A percentile compares a stretch with the other conserved stretches of the same genome.
These are phyloP conservation scores for Symbiotaphrina buchneri DNA, from an alignment of 495 filamentous ascomycete genomes.

Conservation along the genomic window DNA sequence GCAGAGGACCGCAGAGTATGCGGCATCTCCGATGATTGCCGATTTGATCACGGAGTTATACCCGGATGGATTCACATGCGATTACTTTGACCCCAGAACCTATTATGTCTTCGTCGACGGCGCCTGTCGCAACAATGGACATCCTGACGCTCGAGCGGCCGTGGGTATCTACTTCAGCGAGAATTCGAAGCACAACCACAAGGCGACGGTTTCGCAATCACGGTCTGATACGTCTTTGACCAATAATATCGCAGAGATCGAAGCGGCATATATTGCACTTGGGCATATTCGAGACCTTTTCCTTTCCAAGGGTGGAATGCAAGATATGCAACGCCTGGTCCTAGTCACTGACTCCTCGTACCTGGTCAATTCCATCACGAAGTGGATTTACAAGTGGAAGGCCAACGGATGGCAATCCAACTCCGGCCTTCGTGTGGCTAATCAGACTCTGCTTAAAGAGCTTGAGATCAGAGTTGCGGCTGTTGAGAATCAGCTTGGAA, in stretches of 20 bases:
- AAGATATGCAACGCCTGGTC: neutral
- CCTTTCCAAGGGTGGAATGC: neutral
- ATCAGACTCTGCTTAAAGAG: neutral
- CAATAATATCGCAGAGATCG: neutral
- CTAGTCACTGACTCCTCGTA: neutral
- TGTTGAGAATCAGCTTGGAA: neutral
- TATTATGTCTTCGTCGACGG: slow-evolving; percentile 9
- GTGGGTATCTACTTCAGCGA: neutral
- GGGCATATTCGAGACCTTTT: too few species aligned
- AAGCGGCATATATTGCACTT: neutral
- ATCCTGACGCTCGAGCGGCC: neutral
- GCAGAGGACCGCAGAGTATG: slow-evolving; percentile 22
- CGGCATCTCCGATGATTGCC: slow-evolving; percentile 23
- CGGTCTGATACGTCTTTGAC: neutral
- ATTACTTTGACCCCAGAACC: slow-evolving; percentile 8
- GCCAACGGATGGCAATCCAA: neutral
- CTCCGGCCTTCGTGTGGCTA: neutral
- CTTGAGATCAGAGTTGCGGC: neutral
- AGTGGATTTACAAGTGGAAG: neutral
- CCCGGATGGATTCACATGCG: slow-evolving; percentile 8
- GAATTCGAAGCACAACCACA: neutral
- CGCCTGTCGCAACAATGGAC: slow-evolving; percentile 1
- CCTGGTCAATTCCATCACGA: neutral
- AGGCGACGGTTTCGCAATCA: too few species aligned
- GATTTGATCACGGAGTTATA: slow-evolving; percentile 21